These are phyloP conservation scores for Termitomyces sp. DNA, from an alignment of 768 basidiomycete genomes.

Conservation along the genomic window DNA sequence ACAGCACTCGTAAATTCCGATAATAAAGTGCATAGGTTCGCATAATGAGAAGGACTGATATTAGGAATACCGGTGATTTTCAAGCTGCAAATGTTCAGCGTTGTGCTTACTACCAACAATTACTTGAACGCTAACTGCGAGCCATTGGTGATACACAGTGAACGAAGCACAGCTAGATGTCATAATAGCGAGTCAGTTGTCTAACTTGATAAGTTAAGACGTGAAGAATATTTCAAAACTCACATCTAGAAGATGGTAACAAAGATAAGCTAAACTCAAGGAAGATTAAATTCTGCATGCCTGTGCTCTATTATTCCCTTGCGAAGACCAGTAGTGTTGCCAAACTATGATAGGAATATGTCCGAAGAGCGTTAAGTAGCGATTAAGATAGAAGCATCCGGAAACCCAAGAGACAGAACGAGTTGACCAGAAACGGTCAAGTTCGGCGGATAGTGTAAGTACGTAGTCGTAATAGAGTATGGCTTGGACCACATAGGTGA, in stretches of 20 bases:
- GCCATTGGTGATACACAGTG: conserved; percentile 23
- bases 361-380: conserved; percentile 35
- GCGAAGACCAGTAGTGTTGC: conserved; percentile 28
- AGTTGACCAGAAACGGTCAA: conserved; percentile 38
- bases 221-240: not conserved
- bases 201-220: too few species aligned
- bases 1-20: conserved; percentile 23
- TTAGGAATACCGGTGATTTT: not conserved
- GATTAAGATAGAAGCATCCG: conserved; percentile 38
- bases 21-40: conserved; percentile 38
- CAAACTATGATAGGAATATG: conserved; percentile 29
- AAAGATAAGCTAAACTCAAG: too few species aligned
- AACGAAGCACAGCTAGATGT: conserved; percentile 20
- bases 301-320: conserved; percentile 15
- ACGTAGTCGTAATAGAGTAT: conserved; percentile 46
- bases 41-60: conserved; percentile 30
- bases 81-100: not conserved
- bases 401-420: conserved; percentile 25
- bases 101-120: conserved; percentile 29
- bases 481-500: conserved; percentile 15
- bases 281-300: conserved; percentile 14
- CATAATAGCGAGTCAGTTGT: not conserved
- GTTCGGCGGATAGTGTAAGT: conserved; percentile 39
- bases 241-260: not conserved
- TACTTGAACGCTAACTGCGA: conserved; percentile 28